These are phyloP conservation scores for Penicillium verrucosum DNA, from an alignment of 2,329 filamentous ascomycete genomes.

Conservation along the genomic window DNA sequence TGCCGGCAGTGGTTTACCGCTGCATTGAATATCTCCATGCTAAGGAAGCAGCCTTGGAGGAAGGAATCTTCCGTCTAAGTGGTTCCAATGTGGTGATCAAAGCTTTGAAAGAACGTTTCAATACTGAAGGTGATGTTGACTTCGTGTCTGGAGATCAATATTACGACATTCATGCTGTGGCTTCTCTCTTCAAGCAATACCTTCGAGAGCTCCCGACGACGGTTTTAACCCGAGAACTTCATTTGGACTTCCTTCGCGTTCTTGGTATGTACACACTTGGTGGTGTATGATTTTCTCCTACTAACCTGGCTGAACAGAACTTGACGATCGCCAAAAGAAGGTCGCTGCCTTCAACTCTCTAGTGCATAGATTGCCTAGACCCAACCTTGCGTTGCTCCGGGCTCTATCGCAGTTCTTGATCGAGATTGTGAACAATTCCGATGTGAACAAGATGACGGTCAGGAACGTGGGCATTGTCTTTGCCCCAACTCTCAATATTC, in stretches of 20 bases:
- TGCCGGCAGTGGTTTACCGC: slow-evolving; percentile 91
- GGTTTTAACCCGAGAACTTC: slow-evolving; percentile 85
- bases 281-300: slow-evolving; percentile 1
- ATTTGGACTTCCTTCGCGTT: slow-evolving; percentile 80
- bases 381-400: slow-evolving; percentile 77
- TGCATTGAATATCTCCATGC: slow-evolving; percentile 89
- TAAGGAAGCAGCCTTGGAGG: slow-evolving; percentile 77
- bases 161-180: slow-evolving; percentile 94
- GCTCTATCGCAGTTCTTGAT: slow-evolving; percentile 87
- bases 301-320: slow-evolving; percentile 50
- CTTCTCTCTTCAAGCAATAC: slow-evolving; percentile 90
- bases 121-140: slow-evolving; percentile 86
- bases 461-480: slow-evolving; percentile 98
- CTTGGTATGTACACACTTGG: slow-evolving; percentile 51
- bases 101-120: slow-evolving; percentile 85
- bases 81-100: slow-evolving; percentile 97
- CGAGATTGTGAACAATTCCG: slow-evolving; percentile 84
- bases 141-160: slow-evolving; percentile 74
- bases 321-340: slow-evolving; percentile 72
- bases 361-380: slow-evolving; percentile 72
- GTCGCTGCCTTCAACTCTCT: slow-evolving; percentile 71
- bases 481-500: slow-evolving; percentile 93
- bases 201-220: slow-evolving; percentile 87
- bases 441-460: slow-evolving; percentile 96
- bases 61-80: slow-evolving; percentile 94